Conservation (phyloP, 345 rosid genomes). For the Carallia brachiata region DNA sequence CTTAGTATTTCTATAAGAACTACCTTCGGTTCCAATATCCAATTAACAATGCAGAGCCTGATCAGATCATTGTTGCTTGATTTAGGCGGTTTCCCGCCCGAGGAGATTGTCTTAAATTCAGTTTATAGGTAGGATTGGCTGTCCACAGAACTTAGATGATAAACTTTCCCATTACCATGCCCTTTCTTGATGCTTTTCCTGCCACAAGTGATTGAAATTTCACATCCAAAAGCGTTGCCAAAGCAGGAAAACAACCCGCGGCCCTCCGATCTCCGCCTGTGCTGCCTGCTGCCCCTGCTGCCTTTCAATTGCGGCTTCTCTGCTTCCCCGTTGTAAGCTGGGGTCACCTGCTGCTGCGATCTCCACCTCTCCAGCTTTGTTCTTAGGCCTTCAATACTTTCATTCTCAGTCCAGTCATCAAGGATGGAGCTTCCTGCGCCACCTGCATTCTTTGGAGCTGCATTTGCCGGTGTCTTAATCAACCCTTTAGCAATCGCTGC, state of each 20-base stretch:
- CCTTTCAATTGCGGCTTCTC: slow-evolving; percentile 11
- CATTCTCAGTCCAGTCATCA: slow-evolving; percentile 54
- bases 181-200: slow-evolving; percentile 33
- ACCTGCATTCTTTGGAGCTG: slow-evolving; percentile 5
- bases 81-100: no score
- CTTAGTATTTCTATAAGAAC: neutral
- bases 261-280: slow-evolving; percentile 27
- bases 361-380: slow-evolving; percentile 73
- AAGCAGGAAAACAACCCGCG: slow-evolving; percentile 74
- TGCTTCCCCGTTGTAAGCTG: slow-evolving; percentile 25
- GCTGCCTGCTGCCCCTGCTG: slow-evolving; percentile 12
- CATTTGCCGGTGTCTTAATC: slow-evolving; percentile 39
- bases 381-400: slow-evolving; percentile 45
- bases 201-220: slow-evolving; percentile 86
- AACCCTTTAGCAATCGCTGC: slow-evolving; percentile 93
- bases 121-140: slow-evolving; percentile 18
- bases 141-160: slow-evolving; percentile 42
- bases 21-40: neutral
- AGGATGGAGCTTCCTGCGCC: slow-evolving; percentile 46
- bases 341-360: slow-evolving; percentile 38
- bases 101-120: neutral
- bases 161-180: slow-evolving; percentile 34
- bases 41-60: neutral
- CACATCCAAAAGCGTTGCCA: slow-evolving; percentile 69
- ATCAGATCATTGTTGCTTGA: neutral